Evolutionary conservation across 1,139 yeast species (phyloP).

Genomic region (Spencermartinsiella ligniputridi): DNA sequence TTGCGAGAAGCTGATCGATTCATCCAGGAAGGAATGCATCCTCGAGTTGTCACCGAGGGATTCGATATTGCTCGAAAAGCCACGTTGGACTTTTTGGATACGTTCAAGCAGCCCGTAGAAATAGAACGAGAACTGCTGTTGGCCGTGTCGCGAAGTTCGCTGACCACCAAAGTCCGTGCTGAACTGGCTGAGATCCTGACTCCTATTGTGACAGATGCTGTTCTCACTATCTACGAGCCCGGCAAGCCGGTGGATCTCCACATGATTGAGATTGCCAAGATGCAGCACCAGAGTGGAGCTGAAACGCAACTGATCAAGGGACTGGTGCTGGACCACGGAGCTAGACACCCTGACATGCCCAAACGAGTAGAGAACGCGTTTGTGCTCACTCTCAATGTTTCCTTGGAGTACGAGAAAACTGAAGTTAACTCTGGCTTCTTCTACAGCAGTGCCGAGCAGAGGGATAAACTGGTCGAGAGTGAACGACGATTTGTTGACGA

Average conservation of each 20-base stretch:
- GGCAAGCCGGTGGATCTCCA: conserved; percentile 71
- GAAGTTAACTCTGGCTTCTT: conserved; percentile 96
- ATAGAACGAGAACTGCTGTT: conserved; percentile 82
- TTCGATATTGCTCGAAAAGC: conserved; percentile 85
- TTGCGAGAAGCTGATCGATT: conserved; percentile 92
- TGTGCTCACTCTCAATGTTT: conserved; percentile 84
- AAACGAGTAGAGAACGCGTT: conserved; percentile 76
- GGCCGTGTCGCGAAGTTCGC: conserved; percentile 87
- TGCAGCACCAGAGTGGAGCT: conserved; percentile 87
- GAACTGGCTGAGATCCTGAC: conserved; percentile 77
- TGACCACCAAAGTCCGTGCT: conserved; percentile 75
- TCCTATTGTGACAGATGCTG: conserved; percentile 97
- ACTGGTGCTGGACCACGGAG: conserved; percentile 95
- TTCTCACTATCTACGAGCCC: conserved; percentile 60
- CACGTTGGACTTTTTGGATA: conserved; percentile 62
- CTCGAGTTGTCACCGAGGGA: conserved; percentile 91
- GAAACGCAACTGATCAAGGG: conserved; percentile 86
- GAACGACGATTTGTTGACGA: conserved; percentile 95
- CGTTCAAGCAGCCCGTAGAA: conserved; percentile 43
- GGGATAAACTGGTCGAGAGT: conserved; percentile 89
- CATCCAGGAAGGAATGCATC: conserved; percentile 92
- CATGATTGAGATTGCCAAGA: conserved; percentile 97
- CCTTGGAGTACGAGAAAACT: conserved; percentile 94
- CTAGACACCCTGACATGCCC: conserved; percentile 99
- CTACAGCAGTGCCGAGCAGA: conserved; percentile 92